phyloP scores from a whole-genome alignment of 1,139 yeast genomes.

The Hyphopichia wangnamkhiaoensis region DNA sequence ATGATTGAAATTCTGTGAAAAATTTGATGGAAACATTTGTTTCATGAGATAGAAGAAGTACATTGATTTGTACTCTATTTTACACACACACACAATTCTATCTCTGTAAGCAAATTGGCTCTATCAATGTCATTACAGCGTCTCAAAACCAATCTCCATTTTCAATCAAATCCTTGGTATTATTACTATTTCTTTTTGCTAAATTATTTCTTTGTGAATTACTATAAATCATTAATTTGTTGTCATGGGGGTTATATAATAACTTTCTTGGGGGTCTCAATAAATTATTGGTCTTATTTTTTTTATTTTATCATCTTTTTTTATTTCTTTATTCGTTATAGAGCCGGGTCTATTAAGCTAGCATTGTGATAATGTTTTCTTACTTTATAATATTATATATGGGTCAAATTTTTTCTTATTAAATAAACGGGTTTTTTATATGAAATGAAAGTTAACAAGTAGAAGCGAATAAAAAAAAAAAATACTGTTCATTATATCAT shows the following conservation, averaged over 20 bases:
- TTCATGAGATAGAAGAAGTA: too few relatives aligned
- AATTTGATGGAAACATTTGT: too few relatives aligned
- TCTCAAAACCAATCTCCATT: too few relatives aligned
- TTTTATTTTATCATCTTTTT: slow-evolving; percentile 1
- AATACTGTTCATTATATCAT: too few relatives aligned
- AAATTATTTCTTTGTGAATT: too few relatives aligned
- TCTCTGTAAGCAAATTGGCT: too few relatives aligned
- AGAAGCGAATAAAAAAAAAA: too few relatives aligned
- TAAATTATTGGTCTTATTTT: not conserved
- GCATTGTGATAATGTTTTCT: not conserved
- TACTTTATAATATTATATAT: not conserved
- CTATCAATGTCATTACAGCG: too few relatives aligned
- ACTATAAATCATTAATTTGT: too few relatives aligned
- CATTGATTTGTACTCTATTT: not conserved
- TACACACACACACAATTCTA: slow-evolving; percentile 6
- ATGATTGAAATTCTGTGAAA: too few relatives aligned
- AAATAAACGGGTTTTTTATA: slow-evolving; percentile 5
- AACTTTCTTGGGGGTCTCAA: too few relatives aligned
- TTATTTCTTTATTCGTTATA: slow-evolving; percentile 1
- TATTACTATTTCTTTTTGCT: not conserved
- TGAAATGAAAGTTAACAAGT: not conserved
- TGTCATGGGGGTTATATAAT: not conserved
- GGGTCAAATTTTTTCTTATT: slow-evolving; percentile 2
- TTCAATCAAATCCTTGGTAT: too few relatives aligned
- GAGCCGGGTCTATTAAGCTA: slow-evolving; percentile 9